Base-by-base conservation (phyloP, 805 yeast species). In the Kodamaea laetipori region DNA sequence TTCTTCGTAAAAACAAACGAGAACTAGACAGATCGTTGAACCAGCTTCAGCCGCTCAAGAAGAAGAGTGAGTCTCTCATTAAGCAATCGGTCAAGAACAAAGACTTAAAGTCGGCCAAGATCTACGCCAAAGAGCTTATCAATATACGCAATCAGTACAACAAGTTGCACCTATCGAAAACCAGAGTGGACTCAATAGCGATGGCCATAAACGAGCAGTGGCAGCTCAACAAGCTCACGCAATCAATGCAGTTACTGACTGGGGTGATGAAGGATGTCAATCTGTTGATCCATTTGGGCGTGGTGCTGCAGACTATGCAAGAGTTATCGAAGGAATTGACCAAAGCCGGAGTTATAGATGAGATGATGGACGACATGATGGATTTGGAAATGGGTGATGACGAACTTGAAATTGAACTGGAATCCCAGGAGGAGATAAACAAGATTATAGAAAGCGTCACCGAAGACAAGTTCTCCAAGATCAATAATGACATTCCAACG, bases 141-240 rank as follows among this genome's bases (percentile, higher is more conserved):
- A 77, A 81, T 44, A 77, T 88, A 33, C 79, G 81, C 55, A 83
- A 80, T 52, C 96, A 89, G 57, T 80, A 84, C 54, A 75, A 78
- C 48, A 74, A 94, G 58, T 72, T 92, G 54, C 78, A 84, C 57
- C 78, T 81, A 13, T 86, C 96, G 17, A 87, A 82, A 56, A 95
- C 97, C 2, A 89, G 92, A 48, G 68, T 92, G 19, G 90, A 87
- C 43, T 83, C 94, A 9, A 86, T 92, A 28, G 82, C 82, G 8
- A 80, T 92, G 88, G 89, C 95, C 54, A 78, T 92, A 27, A 89
- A 87, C 52, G 98, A 92, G 64, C 94, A 92, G 39, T 90, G 90
- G 70, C 88, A 89, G 41, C 75, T 90, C 80, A 76, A 82, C 47
- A 87, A 86, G 55, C 64, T 94, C 33, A 89, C 90, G 34, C 86